These are phyloP conservation scores for Phytophthora megakarya DNA, from an alignment of 352 stramenopile genomes.

Conservation along the genomic window DNA sequence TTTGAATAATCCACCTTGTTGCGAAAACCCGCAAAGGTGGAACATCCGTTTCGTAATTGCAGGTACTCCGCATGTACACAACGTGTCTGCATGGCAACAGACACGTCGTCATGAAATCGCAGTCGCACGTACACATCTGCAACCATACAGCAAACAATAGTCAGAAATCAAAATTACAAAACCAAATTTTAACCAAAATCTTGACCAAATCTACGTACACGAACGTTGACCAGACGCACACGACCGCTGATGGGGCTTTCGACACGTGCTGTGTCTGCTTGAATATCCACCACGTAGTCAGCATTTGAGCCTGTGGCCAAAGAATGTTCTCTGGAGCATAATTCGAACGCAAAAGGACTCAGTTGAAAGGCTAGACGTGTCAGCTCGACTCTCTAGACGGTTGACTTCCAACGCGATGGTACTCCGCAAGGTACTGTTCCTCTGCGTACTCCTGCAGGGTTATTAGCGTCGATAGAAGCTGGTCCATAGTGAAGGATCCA, in stretches of 20 bases:
- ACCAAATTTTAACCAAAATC: no score
- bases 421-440: no score
- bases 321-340: background rate
- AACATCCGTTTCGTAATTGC: slow-evolving; percentile 11
- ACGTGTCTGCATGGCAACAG: slow-evolving; percentile 2
- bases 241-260: background rate
- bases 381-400: no score
- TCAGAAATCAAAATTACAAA: no score
- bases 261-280: background rate
- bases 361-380: background rate
- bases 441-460: no score
- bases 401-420: background rate
- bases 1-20: slow-evolving; percentile 2
- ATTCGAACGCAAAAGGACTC: background rate
- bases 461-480: no score
- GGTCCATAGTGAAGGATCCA: no score
- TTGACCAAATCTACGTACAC: slow-evolving; percentile 1
- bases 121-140: background rate
- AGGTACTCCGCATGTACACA: slow-evolving; percentile 1
- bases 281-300: slow-evolving; percentile 5
- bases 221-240: background rate
- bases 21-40: slow-evolving; percentile 1
- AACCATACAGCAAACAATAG: background rate
- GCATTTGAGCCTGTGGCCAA: background rate
- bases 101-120: slow-evolving; percentile 15